Evolutionary conservation across 2,329 filamentous ascomycete species (phyloP).

Genomic region (Metarhizium rileyi): DNA sequence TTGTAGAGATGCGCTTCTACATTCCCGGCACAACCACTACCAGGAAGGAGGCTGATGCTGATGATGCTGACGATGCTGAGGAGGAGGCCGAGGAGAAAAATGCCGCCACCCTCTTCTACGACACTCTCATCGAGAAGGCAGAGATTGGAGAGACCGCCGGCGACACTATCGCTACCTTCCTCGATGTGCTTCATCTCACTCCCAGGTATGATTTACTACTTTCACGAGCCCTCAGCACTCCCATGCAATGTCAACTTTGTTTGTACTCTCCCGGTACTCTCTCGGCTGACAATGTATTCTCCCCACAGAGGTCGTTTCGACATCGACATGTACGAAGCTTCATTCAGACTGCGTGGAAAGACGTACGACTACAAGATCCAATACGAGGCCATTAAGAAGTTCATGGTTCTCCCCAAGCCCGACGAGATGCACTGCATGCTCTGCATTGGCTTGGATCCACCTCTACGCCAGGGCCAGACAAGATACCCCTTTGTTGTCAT

Average conservation of each 20-base stretch:
- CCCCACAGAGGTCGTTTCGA: slow-evolving; percentile 87
- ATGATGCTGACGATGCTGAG: slow-evolving; percentile 50
- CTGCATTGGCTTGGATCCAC: slow-evolving; percentile 87
- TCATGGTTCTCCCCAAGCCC: slow-evolving; percentile 97
- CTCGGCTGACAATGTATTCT: neutral
- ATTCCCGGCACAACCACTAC: slow-evolving; percentile 84
- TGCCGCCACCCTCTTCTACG: slow-evolving; percentile 94
- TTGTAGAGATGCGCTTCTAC: slow-evolving; percentile 98
- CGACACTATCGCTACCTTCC: slow-evolving; percentile 93
- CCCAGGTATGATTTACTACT: slow-evolving; percentile 52
- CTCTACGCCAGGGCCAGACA: slow-evolving; percentile 91
- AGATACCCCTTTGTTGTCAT: slow-evolving; percentile 97
- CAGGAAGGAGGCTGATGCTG: slow-evolving; percentile 58
- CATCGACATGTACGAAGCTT: slow-evolving; percentile 98
- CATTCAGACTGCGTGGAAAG: slow-evolving; percentile 93
- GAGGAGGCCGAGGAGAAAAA: slow-evolving; percentile 67
- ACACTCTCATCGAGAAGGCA: slow-evolving; percentile 94
- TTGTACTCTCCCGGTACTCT: no score
- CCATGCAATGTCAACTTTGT: neutral
- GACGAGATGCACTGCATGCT: slow-evolving; percentile 95
- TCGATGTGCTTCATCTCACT: slow-evolving; percentile 93
- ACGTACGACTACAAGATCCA: slow-evolving; percentile 99
- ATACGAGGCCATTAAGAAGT: slow-evolving; percentile 96
- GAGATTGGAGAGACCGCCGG: slow-evolving; percentile 99
- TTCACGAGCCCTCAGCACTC: slow-evolving; percentile 7